These are phyloP conservation scores for Alliaria petiolata DNA, from an alignment of 345 rosid genomes.

Conservation along the genomic window DNA sequence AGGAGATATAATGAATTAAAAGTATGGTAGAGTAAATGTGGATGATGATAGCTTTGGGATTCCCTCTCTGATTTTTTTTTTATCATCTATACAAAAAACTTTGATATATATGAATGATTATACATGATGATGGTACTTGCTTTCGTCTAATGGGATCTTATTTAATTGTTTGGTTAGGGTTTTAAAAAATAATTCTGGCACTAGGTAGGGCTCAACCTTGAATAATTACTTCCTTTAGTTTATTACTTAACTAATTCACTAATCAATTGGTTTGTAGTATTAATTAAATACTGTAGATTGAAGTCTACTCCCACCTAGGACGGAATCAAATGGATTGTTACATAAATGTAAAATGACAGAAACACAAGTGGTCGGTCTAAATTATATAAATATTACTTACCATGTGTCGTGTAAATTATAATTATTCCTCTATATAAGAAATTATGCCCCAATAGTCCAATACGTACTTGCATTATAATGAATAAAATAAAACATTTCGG, in stretches of 20 bases:
- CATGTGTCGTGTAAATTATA: conserved; percentile 6
- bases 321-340: conserved; percentile 34
- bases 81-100: background rate
- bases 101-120: conserved; percentile 22
- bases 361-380: conserved; percentile 21
- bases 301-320: conserved; percentile 37
- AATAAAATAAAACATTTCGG: background rate
- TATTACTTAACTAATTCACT: conserved; percentile 17
- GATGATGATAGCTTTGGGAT: conserved; percentile 33
- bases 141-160: conserved; percentile 18
- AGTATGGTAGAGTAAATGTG: conserved; percentile 15
- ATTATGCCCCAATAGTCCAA: background rate
- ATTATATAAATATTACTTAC: conserved; percentile 16
- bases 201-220: conserved; percentile 30
- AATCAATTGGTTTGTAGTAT: conserved; percentile 20
- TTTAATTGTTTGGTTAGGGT: conserved; percentile 1
- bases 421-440: background rate
- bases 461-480: background rate
- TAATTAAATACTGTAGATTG: conserved; percentile 19
- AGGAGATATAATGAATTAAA: conserved; percentile 1
- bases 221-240: conserved; percentile 24
- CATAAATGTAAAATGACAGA: conserved; percentile 30
- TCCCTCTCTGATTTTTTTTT: background rate
- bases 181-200: background rate
- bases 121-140: conserved; percentile 27